Percentiles rank a stretch among this genome's conserved stretches.
Conservation (phyloP, 2,329 filamentous ascomycete genomes). For the Achaetomium macrosporum region DNA sequence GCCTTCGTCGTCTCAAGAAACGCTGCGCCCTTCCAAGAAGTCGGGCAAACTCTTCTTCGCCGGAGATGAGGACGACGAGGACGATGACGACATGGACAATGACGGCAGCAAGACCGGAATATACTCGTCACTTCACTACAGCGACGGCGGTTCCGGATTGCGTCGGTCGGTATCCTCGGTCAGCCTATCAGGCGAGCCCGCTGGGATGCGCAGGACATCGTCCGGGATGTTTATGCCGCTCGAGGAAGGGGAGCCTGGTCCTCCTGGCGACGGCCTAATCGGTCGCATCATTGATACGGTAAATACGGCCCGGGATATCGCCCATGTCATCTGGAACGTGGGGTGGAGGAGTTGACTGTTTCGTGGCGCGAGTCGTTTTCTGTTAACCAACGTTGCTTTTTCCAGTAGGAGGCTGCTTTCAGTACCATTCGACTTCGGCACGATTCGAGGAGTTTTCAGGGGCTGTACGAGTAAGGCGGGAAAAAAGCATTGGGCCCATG, state of each 20-base stretch:
- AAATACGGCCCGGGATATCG: constrained; percentile 65
- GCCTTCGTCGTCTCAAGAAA: constrained; percentile 77
- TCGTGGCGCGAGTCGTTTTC: constrained; percentile 20
- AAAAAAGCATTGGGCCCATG: constrained; percentile 1
- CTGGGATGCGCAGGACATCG: constrained; percentile 67
- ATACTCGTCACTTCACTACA: constrained; percentile 19
- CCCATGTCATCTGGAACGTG: constrained; percentile 67
- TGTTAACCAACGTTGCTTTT: constrained; percentile 29
- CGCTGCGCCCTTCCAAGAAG: constrained; percentile 63
- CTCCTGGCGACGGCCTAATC: constrained; percentile 59
- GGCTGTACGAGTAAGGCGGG: constrained; percentile 23
- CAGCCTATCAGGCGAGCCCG: constrained; percentile 46
- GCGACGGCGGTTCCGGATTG: constrained; percentile 30
- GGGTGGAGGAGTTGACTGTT: constrained; percentile 51
- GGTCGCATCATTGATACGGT: constrained; percentile 77
- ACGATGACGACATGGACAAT: constrained; percentile 42
- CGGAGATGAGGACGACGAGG: constrained; percentile 54
- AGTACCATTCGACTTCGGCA: constrained; percentile 23
- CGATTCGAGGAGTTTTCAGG: constrained; percentile 20
- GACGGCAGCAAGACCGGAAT: constrained; percentile 13
- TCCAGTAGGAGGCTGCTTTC: constrained; percentile 28
- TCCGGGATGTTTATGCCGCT: constrained; percentile 92
- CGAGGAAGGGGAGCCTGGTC: constrained; percentile 62
- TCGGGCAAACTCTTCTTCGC: constrained; percentile 61
- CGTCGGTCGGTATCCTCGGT: constrained; percentile 44